Conservation (phyloP, 768 basidiomycete species). For the Cystofilobasidium capitatum region DNA sequence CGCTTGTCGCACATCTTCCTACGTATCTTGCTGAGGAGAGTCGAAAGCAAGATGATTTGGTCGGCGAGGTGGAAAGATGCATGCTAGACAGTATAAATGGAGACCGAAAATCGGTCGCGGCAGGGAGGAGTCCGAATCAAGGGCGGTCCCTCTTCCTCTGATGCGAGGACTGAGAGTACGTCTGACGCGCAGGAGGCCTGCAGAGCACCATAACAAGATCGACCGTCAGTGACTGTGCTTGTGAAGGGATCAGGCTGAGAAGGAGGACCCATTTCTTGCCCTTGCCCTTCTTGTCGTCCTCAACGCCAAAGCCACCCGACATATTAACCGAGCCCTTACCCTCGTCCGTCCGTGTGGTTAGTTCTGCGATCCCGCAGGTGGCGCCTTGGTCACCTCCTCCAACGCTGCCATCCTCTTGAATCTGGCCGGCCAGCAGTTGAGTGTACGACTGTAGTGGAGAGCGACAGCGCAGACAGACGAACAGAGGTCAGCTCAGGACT, state of each 20-base stretch:
- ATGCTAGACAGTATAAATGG: too few relatives aligned
- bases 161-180: background rate
- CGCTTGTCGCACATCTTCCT: too few relatives aligned
- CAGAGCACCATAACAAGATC: background rate
- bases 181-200: background rate
- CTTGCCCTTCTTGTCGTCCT: background rate
- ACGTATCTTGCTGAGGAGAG: too few relatives aligned
- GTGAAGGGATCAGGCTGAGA: background rate
- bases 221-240: background rate
- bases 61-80: too few relatives aligned
- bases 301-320: background rate
- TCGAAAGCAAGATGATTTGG: too few relatives aligned
- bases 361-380: too few relatives aligned
- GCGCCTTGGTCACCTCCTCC: background rate
- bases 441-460: too few relatives aligned
- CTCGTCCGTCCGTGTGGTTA: too few relatives aligned
- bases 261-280: background rate
- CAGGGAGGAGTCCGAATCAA: background rate
- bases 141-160: constrained; percentile 4
- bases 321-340: background rate
- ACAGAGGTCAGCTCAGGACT: too few relatives aligned
- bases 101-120: background rate
- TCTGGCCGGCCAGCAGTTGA: constrained; percentile 61
- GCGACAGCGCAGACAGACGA: too few relatives aligned
- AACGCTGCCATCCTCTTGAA: constrained; percentile 45